A percentile compares a stretch with the other conserved stretches of the same genome.
These are phyloP conservation scores for Pythium monospermum DNA, from an alignment of 352 stramenopile genomes.

Conservation along the genomic window DNA sequence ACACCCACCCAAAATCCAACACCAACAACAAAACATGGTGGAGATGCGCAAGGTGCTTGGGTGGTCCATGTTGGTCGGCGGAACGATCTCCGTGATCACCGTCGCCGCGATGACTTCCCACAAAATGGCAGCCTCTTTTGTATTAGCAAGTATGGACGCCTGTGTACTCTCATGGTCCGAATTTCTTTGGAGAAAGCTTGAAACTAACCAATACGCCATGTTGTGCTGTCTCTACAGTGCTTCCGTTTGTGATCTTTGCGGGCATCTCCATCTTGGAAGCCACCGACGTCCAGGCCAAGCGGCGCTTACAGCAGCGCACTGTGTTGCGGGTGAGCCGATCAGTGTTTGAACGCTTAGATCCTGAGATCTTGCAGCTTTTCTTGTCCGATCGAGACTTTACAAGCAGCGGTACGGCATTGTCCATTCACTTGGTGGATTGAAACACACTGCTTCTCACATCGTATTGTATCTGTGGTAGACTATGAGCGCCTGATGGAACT, in stretches of 20 bases:
- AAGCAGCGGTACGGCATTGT: slow-evolving; percentile 30
- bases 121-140: slow-evolving; percentile 17
- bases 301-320: slow-evolving; percentile 14
- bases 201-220: no score
- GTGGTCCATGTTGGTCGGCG: slow-evolving; percentile 11
- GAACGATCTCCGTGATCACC: slow-evolving; percentile 10
- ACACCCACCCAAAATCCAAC: slow-evolving; percentile 5
- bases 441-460: background rate
- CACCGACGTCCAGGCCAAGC: slow-evolving; percentile 26
- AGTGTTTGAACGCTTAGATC: slow-evolving; percentile 64
- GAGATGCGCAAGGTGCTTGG: slow-evolving; percentile 15
- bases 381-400: slow-evolving; percentile 68
- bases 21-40: slow-evolving; percentile 10
- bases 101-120: slow-evolving; percentile 18
- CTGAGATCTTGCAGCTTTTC: slow-evolving; percentile 53
- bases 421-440: background rate
- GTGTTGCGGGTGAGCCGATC: slow-evolving; percentile 60
- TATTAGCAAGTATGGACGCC: slow-evolving; percentile 20
- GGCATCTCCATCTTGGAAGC: slow-evolving; percentile 43
- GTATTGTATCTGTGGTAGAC: slow-evolving; percentile 38
- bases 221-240: slow-evolving; percentile 21
- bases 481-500: slow-evolving; percentile 70
- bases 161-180: no score
- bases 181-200: no score
- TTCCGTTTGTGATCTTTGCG: slow-evolving; percentile 48